A percentile compares a stretch with the other conserved stretches of the same genome.
Conservation (phyloP, 106 monocot species). For the Apostasia shenzhenica region DNA sequence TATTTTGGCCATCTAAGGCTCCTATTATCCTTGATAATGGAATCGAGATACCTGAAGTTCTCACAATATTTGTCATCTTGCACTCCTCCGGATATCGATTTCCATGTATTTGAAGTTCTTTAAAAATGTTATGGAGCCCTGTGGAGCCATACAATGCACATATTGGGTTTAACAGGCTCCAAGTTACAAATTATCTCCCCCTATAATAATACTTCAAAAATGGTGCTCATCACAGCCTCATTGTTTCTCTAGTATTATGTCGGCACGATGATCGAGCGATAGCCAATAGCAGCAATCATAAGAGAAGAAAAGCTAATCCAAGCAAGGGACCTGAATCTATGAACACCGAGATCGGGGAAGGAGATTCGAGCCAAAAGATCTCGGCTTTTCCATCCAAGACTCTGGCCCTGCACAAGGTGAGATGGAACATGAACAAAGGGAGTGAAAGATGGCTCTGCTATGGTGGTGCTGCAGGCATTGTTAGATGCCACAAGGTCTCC, state of each 20-base stretch:
- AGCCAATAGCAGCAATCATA: background rate
- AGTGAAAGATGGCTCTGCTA: conserved; percentile 86
- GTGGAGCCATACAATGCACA: too few relatives aligned
- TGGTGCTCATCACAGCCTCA: background rate
- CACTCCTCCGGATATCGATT: background rate
- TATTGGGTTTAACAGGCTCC: too few relatives aligned
- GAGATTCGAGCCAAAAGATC: conserved; percentile 9
- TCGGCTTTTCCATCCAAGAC: conserved; percentile 58
- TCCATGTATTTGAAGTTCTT: background rate
- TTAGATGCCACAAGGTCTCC: conserved; percentile 43
- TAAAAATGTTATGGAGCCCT: too few relatives aligned
- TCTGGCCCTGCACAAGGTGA: conserved; percentile 71
- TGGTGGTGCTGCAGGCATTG: conserved; percentile 85
- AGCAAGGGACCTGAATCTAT: background rate
- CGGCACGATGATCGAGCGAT: background rate
- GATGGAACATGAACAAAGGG: conserved; percentile 89
- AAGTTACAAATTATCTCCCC: too few relatives aligned
- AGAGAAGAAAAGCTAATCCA: background rate
- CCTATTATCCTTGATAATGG: too few relatives aligned
- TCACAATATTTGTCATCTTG: too few relatives aligned
- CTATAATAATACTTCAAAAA: too few relatives aligned
- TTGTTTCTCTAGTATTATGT: background rate
- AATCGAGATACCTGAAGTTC: too few relatives aligned
- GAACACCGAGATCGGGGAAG: background rate
- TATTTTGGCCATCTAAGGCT: too few relatives aligned